phyloP scores from a whole-genome alignment of 176 grass and related monocot genomes.

The Dactylis glomerata region DNA sequence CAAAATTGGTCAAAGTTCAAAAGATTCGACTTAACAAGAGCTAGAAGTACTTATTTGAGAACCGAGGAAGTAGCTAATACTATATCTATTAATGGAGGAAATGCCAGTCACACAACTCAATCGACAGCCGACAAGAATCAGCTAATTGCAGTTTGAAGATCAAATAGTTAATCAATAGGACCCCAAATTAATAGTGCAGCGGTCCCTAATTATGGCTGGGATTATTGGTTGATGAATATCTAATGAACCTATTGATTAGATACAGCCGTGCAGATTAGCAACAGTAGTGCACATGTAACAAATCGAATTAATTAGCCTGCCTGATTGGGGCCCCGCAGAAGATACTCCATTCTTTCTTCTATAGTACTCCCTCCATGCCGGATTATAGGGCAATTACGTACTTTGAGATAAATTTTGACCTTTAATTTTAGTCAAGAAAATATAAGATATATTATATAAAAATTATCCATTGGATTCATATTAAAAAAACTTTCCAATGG shows the following conservation, averaged over 20 bases:
- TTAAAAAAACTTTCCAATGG: too few relatives aligned
- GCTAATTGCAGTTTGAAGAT: constrained; percentile 4
- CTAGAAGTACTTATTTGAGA: too few relatives aligned
- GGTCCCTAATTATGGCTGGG: constrained; percentile 9
- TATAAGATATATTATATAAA: too few relatives aligned
- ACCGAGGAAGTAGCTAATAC: too few relatives aligned
- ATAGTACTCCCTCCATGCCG: too few relatives aligned
- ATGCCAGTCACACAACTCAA: not conserved
- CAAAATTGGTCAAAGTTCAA: too few relatives aligned
- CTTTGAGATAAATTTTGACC: too few relatives aligned
- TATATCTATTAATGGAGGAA: not conserved
- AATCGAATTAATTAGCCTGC: not conserved
- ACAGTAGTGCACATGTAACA: not conserved
- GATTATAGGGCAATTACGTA: too few relatives aligned
- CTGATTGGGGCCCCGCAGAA: not conserved
- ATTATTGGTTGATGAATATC: constrained; percentile 31
- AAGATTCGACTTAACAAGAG: too few relatives aligned
- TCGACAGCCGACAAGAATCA: constrained; percentile 5
- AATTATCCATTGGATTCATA: too few relatives aligned
- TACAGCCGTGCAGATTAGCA: constrained; percentile 20
- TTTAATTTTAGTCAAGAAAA: too few relatives aligned
- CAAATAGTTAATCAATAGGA: not conserved
- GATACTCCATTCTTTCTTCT: not conserved
- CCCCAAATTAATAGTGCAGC: not conserved
- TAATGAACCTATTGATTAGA: constrained; percentile 27